A percentile compares a stretch with the other conserved stretches of the same genome.
Evolutionary conservation across 2,329 filamentous ascomycete genomes (phyloP).

Genomic region (Clonostachys chloroleuca): DNA sequence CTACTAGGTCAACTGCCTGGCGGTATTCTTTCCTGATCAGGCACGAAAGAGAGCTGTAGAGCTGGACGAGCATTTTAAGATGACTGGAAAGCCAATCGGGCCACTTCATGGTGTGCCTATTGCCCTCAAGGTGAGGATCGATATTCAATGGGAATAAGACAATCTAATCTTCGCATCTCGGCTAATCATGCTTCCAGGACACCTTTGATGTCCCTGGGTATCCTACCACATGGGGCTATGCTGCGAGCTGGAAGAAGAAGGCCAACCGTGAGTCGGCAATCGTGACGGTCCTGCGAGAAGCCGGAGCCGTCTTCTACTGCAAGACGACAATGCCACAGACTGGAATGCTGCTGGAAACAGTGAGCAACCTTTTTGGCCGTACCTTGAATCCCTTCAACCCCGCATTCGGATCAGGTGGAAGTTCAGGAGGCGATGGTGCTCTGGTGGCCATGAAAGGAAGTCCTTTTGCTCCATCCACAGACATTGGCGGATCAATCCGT

Average conservation of each 20-base stretch:
- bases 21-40: constrained; percentile 43
- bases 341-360: constrained; percentile 22
- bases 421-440: constrained; percentile 52
- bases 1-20: constrained; percentile 25
- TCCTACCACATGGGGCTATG: not conserved
- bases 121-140: constrained; percentile 20
- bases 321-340: constrained; percentile 67
- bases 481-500: constrained; percentile 40
- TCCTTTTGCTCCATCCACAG: constrained; percentile 32
- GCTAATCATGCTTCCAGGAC: no score
- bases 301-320: constrained; percentile 61
- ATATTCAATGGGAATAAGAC: no score
- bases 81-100: constrained; percentile 38
- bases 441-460: constrained; percentile 33
- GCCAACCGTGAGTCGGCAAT: not conserved
- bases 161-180: no score
- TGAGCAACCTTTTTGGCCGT: constrained; percentile 58
- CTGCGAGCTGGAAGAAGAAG: not conserved
- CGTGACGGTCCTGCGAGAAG: constrained; percentile 18
- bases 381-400: constrained; percentile 61
- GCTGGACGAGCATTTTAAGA: constrained; percentile 36
- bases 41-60: constrained; percentile 35
- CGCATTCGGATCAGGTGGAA: constrained; percentile 57
- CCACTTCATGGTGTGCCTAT: constrained; percentile 60
- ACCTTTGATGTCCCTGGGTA: not conserved